phyloP scores from a whole-genome alignment of 2,329 filamentous ascomycete species.

The Fusarium secorum region DNA sequence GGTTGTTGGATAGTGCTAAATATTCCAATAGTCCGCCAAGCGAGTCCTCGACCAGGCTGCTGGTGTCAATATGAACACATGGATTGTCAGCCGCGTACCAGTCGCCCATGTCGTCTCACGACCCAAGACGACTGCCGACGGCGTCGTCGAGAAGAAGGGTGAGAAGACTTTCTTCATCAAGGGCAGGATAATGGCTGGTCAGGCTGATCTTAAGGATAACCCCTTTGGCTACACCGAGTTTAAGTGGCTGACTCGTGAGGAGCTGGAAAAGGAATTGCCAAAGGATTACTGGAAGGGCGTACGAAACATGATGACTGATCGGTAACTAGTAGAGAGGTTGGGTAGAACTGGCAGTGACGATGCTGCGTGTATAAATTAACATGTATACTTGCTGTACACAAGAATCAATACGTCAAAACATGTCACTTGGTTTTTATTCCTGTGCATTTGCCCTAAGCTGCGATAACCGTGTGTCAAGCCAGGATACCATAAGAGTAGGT shows the following conservation, averaged over 20 bases:
- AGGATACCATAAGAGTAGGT: neutral
- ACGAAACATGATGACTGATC: constrained; percentile 82
- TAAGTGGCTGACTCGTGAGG: constrained; percentile 90
- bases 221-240: constrained; percentile 79
- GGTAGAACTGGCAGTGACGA: constrained; percentile 19
- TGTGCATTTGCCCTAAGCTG: neutral
- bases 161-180: constrained; percentile 97
- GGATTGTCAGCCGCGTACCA: constrained; percentile 91
- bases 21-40: constrained; percentile 72
- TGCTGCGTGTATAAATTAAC: constrained; percentile 43
- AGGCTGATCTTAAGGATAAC: constrained; percentile 80
- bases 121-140: constrained; percentile 56
- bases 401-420: constrained; percentile 23
- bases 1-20: neutral
- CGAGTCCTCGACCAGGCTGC: constrained; percentile 79
- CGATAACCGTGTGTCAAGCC: neutral
- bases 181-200: constrained; percentile 95
- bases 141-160: constrained; percentile 59
- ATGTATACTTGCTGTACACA: constrained; percentile 45
- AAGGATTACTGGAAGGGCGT: constrained; percentile 76
- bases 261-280: constrained; percentile 74
- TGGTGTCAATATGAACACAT: constrained; percentile 97
- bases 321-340: constrained; percentile 56
- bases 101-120: constrained; percentile 78
- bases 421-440: neutral